These are phyloP conservation scores for Mycena albidolilacea DNA, from an alignment of 768 basidiomycete species.

Conservation along the genomic window DNA sequence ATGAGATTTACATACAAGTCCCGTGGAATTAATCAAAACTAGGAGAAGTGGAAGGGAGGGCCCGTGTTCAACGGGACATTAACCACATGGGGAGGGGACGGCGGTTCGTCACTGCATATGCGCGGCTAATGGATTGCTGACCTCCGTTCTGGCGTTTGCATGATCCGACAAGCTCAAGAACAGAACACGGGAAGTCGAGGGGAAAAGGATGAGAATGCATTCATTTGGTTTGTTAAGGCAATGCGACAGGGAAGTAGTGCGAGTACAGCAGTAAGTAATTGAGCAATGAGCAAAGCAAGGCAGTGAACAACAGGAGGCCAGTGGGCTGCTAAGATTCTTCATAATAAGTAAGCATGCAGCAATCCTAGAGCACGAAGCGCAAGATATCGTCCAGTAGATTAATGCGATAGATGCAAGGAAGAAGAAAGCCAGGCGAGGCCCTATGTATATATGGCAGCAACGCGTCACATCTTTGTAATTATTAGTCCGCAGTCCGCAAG, in stretches of 20 bases:
- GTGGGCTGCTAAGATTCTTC: not conserved
- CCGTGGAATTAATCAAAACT: not conserved
- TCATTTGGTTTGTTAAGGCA: not conserved
- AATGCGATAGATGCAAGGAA: not conserved
- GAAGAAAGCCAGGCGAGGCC: not conserved
- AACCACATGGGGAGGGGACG: not conserved
- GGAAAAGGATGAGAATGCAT: not conserved
- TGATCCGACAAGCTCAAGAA: not conserved
- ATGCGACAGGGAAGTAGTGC: not conserved
- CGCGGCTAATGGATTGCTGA: not conserved
- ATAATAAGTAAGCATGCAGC: not conserved
- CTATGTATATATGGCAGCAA: not conserved
- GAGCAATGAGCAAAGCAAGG: not conserved
- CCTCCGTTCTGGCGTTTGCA: not conserved
- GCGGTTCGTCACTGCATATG: not conserved
- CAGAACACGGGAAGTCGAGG: too few relatives aligned
- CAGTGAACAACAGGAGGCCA: not conserved
- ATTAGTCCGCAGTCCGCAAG: conserved; percentile 11
- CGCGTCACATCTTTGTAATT: not conserved
- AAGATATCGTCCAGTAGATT: not conserved
- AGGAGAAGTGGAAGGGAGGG: not conserved
- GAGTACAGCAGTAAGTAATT: not conserved
- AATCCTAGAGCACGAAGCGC: conserved; percentile 3
- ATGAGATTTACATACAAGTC: not conserved
- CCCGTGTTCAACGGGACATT: not conserved